Evolutionary conservation across 768 basidiomycete species (phyloP), one percentile per base, ranked within the genome.

Genomic region (Russula sp.): DNA sequence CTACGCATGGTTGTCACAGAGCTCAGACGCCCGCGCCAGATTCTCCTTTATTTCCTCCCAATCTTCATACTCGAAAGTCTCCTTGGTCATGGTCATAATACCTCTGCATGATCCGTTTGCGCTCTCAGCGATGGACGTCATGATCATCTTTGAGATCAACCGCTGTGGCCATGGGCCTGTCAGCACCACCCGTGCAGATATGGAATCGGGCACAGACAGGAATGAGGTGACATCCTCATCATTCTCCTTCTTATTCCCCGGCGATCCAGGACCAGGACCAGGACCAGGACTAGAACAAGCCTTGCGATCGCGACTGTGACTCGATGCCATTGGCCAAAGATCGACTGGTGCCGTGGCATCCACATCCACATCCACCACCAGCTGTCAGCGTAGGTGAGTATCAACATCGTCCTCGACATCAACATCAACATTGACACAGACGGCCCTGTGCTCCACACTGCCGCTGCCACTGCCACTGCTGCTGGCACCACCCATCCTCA

Each of bases 21-120:
- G 75, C 63, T 84, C 81, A 3, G 78, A 75, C 20, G 84, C 84
- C 53, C 77, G 77, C 0, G 75, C 73, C 69, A 84, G 85, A 10
- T 86, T 75, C 59, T 84, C 82, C 70, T 86, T 87, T 47, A 87
- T 39, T 25, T n/a, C 73, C 56, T 83, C 78, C 87, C 86, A 87
- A 68, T 87, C 85, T 56, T 81, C 80, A 51, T 75, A 65, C 57
- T 47, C 55, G 56, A n/a, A 62, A 35, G 42, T 51, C 25, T 43
- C 56, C 11, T 49, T 63, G 0, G 20, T 35, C 45, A 20, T 9
- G 7, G 10, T 43, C 51, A n/a, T n/a, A n/a, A n/a, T 38, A 3
- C 18, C 34, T 3, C 18, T 45, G 43, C 22, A 0, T 16, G 34
- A 14, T 9, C 36, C 25, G 25, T 29, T 9, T 5, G 60, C 38